Base-by-base conservation (phyloP, 805 yeast species). In the Pichia paraexigua region DNA sequence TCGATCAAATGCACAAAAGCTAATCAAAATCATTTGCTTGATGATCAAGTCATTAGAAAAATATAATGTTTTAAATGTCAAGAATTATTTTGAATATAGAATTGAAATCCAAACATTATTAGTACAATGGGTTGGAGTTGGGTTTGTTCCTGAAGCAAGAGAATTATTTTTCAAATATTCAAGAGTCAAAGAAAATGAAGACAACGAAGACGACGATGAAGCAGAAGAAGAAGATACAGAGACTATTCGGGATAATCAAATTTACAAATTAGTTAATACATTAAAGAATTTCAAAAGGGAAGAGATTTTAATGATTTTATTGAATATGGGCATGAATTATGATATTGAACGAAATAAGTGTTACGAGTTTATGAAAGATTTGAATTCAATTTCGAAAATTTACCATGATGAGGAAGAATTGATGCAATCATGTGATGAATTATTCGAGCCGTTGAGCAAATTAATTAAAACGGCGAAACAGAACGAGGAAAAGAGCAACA, bases 81-180 rank as follows among this genome's bases (percentile, higher is more conserved):
- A 69, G 35, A 71, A 72, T 35, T 35, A 17, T 43, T 71, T 76
- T 15, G 86, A 82, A 55, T 82, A 79, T 60, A 68, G 74, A 10
- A 73, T 79, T 50, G 88, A 82, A 56, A 62, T 85, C 22, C 85
- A 82, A 57, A 74, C 79, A 10, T 67, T 85, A 37, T 65, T 85
- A 46, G 72, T 85, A 55, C 78, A 76, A 50, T 83, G 88, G 87
- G 77, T 84, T 37, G 83, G 85, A 6, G 69, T 70, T 3, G 67
- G 66, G 7, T 52, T 58, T 50, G 56, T 81, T 0, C 82, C 85
- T 0, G 87, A 80, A 48, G 89, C 90, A 0, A 72, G 82, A 54
- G 76, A 74, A 43, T 59, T 85, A 6, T 83, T 78, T 45, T 61
- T 63, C 51, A 57, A 60, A 30, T 58, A 46, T 47, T 37, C 41